These are phyloP conservation scores for Leucocoprinus sp. DNA, from an alignment of 768 basidiomycete species.

Conservation along the genomic window DNA sequence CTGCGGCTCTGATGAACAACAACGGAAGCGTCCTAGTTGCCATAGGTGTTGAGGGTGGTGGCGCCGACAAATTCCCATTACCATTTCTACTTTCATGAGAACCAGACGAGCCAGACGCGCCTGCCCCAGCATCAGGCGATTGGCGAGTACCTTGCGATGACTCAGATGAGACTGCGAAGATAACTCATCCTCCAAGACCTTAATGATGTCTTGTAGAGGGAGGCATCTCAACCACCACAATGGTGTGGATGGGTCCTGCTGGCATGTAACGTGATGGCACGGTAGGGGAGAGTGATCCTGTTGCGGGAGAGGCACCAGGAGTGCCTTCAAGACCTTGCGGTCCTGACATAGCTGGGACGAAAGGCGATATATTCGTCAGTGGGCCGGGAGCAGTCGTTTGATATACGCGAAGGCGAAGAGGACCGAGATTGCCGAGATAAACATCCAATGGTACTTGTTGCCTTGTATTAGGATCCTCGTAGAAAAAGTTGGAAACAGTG, in stretches of 20 bases:
- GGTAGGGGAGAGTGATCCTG: slow-evolving; percentile 21
- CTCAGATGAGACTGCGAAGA: slow-evolving; percentile 22
- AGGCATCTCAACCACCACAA: slow-evolving; percentile 84
- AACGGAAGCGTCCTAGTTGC: slow-evolving; percentile 66
- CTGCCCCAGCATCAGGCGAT: slow-evolving; percentile 21
- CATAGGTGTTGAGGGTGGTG: slow-evolving; percentile 32
- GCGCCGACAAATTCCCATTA: slow-evolving; percentile 13
- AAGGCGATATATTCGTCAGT: slow-evolving; percentile 54
- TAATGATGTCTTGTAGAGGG: slow-evolving; percentile 65
- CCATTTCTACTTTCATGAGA: slow-evolving; percentile 20
- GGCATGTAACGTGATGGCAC: slow-evolving; percentile 42
- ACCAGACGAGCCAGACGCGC: slow-evolving; percentile 16
- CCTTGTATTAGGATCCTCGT: slow-evolving; percentile 58
- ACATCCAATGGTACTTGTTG: slow-evolving; percentile 71
- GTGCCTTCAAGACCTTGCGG: slow-evolving; percentile 25
- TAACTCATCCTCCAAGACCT: slow-evolving; percentile 68
- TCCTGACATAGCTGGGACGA: slow-evolving; percentile 40
- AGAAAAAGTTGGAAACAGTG: slow-evolving; percentile 85
- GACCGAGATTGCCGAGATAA: slow-evolving; percentile 86
- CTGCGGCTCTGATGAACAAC: slow-evolving; percentile 71
- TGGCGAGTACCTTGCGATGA: slow-evolving; percentile 26
- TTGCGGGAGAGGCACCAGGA: slow-evolving; percentile 20
- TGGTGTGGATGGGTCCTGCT: slow-evolving; percentile 56
- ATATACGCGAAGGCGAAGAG: slow-evolving; percentile 70
- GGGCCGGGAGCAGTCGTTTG: slow-evolving; percentile 65